These are phyloP conservation scores for Cryptomeria japonica DNA, from an alignment of 75 land plant genomes.

Conservation along the genomic window DNA sequence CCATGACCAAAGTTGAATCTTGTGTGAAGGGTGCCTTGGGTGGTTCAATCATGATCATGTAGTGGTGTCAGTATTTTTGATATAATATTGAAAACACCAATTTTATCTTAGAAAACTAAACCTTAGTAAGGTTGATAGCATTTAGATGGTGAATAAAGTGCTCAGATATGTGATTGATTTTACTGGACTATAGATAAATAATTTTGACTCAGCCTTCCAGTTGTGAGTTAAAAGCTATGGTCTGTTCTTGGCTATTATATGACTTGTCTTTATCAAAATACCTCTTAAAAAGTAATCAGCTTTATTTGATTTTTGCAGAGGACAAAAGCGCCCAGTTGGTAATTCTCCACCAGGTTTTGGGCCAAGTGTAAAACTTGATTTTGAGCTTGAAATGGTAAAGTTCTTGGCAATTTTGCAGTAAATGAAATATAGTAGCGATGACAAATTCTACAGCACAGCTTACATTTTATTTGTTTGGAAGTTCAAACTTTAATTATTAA, in stretches of 20 bases:
- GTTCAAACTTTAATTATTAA: neutral
- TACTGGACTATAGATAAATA: neutral
- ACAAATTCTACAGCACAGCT: neutral
- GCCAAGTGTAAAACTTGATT: constrained; percentile 81
- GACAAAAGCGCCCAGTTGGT: constrained; percentile 71
- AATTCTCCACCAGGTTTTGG: constrained; percentile 79
- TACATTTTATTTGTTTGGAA: neutral
- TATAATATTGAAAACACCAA: neutral
- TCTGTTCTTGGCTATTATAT: neutral
- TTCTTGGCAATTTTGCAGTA: constrained; percentile 4
- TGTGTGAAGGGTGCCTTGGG: neutral
- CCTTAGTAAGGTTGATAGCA: neutral
- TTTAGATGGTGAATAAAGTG: neutral
- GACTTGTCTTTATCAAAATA: neutral
- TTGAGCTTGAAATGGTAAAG: constrained; percentile 97
- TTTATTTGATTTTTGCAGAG: constrained; percentile 42
- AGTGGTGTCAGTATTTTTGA: neutral
- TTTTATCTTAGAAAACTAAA: neutral
- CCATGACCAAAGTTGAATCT: neutral
- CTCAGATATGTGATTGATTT: constrained; percentile 1
- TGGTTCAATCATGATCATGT: neutral
- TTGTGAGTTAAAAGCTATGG: neutral
- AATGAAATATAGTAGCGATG: neutral
- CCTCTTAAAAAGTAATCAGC: neutral
- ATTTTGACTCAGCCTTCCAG: neutral